Percentiles rank a stretch among this genome's conserved stretches.
Evolutionary conservation across 2,329 filamentous ascomycete genomes (phyloP).

Genomic region (Xylaria sp.): DNA sequence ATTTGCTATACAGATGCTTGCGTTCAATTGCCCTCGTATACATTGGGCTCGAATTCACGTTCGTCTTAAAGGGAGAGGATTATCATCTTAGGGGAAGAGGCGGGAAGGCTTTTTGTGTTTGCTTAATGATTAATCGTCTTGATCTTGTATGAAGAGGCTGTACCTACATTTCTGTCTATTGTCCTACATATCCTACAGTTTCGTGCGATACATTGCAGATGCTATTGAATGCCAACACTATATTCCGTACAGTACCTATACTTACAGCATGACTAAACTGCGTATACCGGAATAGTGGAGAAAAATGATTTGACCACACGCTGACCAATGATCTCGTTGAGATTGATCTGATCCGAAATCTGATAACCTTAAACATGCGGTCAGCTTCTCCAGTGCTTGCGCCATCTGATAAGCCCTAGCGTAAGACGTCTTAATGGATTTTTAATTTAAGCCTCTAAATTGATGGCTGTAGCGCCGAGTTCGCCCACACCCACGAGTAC

Average conservation of each 20-base stretch:
- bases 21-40: background rate
- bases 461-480: background rate
- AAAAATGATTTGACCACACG: background rate
- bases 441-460: background rate
- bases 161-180: background rate
- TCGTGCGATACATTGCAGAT: background rate
- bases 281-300: background rate
- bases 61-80: background rate
- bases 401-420: conserved; percentile 31
- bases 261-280: no score
- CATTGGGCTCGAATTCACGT: background rate
- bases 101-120: background rate
- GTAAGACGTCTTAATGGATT: background rate
- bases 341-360: conserved; percentile 18
- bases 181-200: background rate
- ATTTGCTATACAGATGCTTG: conserved; percentile 2
- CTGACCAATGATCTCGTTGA: conserved; percentile 21
- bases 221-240: background rate
- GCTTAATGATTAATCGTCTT: background rate
- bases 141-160: background rate
- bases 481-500: background rate
- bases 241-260: no score
- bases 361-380: conserved; percentile 34
- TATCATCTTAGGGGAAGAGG: background rate
- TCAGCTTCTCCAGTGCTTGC: conserved; percentile 12